Base-by-base conservation (phyloP, 306 rosid genomes). In the Vachellia pachyceras region DNA sequence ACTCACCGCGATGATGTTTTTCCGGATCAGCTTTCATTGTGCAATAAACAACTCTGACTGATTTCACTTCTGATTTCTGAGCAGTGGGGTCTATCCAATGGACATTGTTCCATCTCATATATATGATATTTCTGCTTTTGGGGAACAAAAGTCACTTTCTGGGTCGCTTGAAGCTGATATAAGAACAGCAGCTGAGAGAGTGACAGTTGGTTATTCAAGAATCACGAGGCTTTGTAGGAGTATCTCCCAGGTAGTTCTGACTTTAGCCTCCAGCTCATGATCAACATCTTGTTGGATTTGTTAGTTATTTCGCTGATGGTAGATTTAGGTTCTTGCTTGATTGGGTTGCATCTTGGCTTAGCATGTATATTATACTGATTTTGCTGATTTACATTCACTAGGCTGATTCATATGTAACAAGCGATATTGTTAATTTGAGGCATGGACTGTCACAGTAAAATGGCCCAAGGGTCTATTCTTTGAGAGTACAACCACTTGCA, bases 11-110 rank as follows among this genome's bases (percentile, higher is more conserved):
- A 46, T 29, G 44, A 44, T 64, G 84, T 55, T 63, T 52, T 82
- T 50, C 74, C 35, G 42, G 55, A 49, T 77, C 50, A 77, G 23
- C 42, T 57, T 84, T 57, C 29, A 22, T 66, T 69, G 57, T 57
- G 72, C 65, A 77, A 15, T 67, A 41, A 55, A 75, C 49, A 74
- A 33, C 9, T 22, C 80, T 80, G 78, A 87, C 71, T 40, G 74
- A 61, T 80, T 79, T 83, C 64, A 73, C 58, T 18, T 42, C 58
- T 88, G 82, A 73, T 58, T 78, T 80, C 45, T 85, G 84, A 75
- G 87, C 97, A 92, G 98, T 70, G 97, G 97, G 46, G 84, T 74
- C 45, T 95, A 95, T 82, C 97, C 99, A 75, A 76, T 83, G 3
- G 92, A 90, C 73, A 85, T 89, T 76, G 82, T 95, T 89, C 98